These are phyloP conservation scores for Camelina laxa DNA, from an alignment of 345 rosid species.

Conservation along the genomic window DNA sequence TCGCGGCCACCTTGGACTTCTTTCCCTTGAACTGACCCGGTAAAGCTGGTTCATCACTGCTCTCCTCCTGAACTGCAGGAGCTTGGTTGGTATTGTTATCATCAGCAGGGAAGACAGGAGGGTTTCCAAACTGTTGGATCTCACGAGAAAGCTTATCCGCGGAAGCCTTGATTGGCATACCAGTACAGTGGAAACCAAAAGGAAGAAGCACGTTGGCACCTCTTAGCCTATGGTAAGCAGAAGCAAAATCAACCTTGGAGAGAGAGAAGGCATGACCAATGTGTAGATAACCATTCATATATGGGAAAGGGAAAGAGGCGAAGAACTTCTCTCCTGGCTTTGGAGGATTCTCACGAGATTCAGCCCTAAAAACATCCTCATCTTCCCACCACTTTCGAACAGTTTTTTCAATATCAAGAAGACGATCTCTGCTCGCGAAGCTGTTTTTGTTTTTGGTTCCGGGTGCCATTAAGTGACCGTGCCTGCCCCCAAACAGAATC, in stretches of 20 bases:
- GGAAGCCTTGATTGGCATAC: constrained; percentile 97
- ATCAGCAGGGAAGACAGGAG: constrained; percentile 64
- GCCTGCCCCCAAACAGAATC: constrained; percentile 36
- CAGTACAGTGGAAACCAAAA: constrained; percentile 93
- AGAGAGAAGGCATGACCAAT: constrained; percentile 82
- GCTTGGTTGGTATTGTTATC: constrained; percentile 19
- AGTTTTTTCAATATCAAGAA: constrained; percentile 64
- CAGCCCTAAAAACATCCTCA: constrained; percentile 65
- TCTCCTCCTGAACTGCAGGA: constrained; percentile 46
- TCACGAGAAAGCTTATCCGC: constrained; percentile 91
- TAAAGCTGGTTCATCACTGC: constrained; percentile 45
- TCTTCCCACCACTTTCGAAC: constrained; percentile 71
- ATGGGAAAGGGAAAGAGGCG: constrained; percentile 78
- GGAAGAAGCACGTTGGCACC: constrained; percentile 90
- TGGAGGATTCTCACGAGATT: constrained; percentile 56
- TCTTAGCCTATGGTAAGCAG: constrained; percentile 80
- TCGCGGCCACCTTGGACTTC: constrained; percentile 89
- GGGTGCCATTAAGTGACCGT: constrained; percentile 63
- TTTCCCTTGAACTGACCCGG: constrained; percentile 75
- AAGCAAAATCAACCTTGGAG: constrained; percentile 88
- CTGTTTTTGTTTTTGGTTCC: constrained; percentile 56
- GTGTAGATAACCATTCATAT: constrained; percentile 85
- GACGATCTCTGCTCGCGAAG: constrained; percentile 73
- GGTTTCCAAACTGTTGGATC: constrained; percentile 69
- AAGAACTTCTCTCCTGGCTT: constrained; percentile 71